Conservation (phyloP, 2,329 filamentous ascomycete genomes). For the Talaromyces sp. region DNA sequence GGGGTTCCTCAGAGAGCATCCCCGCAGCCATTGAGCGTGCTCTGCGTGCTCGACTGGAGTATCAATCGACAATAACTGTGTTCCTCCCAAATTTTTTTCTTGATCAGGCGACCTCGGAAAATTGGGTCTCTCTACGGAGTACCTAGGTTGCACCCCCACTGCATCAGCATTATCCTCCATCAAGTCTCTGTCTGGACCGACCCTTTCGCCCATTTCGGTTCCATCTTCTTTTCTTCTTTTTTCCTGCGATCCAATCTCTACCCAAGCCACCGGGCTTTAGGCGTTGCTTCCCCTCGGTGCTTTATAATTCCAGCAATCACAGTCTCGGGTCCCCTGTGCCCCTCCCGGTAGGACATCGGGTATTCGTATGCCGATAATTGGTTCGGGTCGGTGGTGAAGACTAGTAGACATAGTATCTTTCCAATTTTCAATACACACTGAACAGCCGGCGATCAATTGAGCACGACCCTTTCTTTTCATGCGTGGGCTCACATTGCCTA, state of each 20-base stretch:
- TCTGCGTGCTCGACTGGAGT: not conserved
- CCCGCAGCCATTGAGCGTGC: not conserved
- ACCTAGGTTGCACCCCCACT: slow-evolving; percentile 17
- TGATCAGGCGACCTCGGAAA: slow-evolving; percentile 31
- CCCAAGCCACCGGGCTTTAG: slow-evolving; percentile 3
- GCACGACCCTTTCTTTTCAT: not conserved
- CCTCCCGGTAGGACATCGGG: slow-evolving; percentile 2
- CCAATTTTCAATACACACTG: not conserved
- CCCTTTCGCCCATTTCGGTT: not conserved
- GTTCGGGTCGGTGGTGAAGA: not conserved
- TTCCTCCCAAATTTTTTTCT: slow-evolving; percentile 25
- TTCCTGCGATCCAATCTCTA: slow-evolving; percentile 16
- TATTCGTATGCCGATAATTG: not conserved
- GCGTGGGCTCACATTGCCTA: not conserved
- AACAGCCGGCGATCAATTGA: not conserved
- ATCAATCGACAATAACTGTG: not conserved
- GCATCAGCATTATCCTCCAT: not conserved
- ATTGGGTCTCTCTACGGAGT: not conserved
- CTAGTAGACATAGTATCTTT: too few relatives aligned
- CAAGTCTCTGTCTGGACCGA: not conserved
- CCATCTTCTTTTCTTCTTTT: not conserved
- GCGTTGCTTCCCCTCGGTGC: not conserved
- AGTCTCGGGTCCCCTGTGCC: slow-evolving; percentile 15
- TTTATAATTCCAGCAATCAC: slow-evolving; percentile 18
- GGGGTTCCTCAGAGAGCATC: not conserved